Conservation (phyloP, 805 yeast species). For the Wickerhamomyces sydowiorum region DNA sequence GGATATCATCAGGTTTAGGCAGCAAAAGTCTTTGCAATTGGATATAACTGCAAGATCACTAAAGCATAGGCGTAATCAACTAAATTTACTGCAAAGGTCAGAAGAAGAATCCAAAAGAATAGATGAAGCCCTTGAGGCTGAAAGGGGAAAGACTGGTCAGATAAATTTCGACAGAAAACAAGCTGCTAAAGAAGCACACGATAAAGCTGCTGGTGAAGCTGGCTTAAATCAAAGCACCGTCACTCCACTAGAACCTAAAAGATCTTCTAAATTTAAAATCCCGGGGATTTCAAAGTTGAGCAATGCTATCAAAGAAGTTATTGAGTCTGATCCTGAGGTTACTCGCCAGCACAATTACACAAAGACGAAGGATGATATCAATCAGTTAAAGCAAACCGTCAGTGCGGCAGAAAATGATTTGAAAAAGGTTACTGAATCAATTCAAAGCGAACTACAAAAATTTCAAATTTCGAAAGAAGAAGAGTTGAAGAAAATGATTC, state of each 20-base stretch:
- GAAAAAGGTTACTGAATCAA: slow-evolving; percentile 39
- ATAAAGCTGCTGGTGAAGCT: slow-evolving; percentile 1
- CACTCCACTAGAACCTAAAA: slow-evolving; percentile 20
- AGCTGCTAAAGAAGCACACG: slow-evolving; percentile 13
- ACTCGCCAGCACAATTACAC: slow-evolving; percentile 47
- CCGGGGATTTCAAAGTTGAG: slow-evolving; percentile 50
- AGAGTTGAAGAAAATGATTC: slow-evolving; percentile 45
- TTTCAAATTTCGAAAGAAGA: slow-evolving; percentile 46
- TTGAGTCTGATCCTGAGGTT: slow-evolving; percentile 64
- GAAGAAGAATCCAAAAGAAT: slow-evolving; percentile 41
- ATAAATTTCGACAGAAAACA: slow-evolving; percentile 22
- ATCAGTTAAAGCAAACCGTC: slow-evolving; percentile 45
- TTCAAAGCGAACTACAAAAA: slow-evolving; percentile 31
- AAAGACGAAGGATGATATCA: slow-evolving; percentile 38
- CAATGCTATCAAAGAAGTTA: slow-evolving; percentile 49
- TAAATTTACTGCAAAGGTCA: slow-evolving; percentile 33
- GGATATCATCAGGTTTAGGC: slow-evolving; percentile 47
- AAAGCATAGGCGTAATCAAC: slow-evolving; percentile 24
- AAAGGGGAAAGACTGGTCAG: slow-evolving; percentile 20
- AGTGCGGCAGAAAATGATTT: slow-evolving; percentile 47
- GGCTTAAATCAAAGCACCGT: not conserved
- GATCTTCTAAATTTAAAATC: slow-evolving; percentile 38
- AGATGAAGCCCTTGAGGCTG: slow-evolving; percentile 23
- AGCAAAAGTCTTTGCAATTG: slow-evolving; percentile 40
- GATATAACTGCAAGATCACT: slow-evolving; percentile 37